Conservation (phyloP, 75 land plant species). For the Cupressus sempervirens region DNA sequence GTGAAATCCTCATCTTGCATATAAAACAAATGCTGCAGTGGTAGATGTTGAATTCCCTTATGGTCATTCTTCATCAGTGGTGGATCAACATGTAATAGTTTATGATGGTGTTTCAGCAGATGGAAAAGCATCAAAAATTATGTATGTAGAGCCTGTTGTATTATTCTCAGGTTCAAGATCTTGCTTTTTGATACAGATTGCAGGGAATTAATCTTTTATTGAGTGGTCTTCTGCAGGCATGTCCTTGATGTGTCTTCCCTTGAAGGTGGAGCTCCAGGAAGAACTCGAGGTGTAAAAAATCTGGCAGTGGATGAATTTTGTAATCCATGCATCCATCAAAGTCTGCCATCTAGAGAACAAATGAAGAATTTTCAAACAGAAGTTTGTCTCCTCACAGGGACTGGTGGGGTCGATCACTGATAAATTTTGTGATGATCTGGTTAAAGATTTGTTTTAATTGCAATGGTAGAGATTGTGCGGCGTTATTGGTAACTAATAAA, state of each 20-base stretch:
- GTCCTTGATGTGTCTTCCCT: slow-evolving; percentile 51
- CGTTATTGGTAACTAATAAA: neutral
- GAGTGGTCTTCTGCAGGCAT: slow-evolving; percentile 24
- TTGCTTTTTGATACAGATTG: neutral
- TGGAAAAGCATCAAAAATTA: slow-evolving; percentile 21
- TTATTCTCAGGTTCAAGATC: neutral
- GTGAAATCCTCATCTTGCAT: neutral
- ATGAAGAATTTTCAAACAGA: neutral
- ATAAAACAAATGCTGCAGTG: slow-evolving; percentile 15
- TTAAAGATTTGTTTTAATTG: neutral
- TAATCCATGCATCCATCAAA: slow-evolving; percentile 10
- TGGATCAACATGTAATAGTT: slow-evolving; percentile 28
- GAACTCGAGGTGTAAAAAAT: slow-evolving; percentile 54
- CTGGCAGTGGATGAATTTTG: slow-evolving; percentile 20
- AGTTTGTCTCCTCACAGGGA: neutral
- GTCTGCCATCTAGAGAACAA: neutral
- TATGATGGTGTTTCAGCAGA: slow-evolving; percentile 16
- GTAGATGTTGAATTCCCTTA: slow-evolving; percentile 14
- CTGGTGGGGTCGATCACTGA: neutral
- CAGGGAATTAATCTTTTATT: neutral
- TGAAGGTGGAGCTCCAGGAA: slow-evolving; percentile 71
- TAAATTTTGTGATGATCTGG: slow-evolving; percentile 1
- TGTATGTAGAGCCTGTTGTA: slow-evolving; percentile 23
- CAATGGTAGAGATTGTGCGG: neutral
- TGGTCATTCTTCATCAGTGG: slow-evolving; percentile 17